phyloP scores from a whole-genome alignment of 2,329 filamentous ascomycete genomes.

The Ophiocordyceps australis region DNA sequence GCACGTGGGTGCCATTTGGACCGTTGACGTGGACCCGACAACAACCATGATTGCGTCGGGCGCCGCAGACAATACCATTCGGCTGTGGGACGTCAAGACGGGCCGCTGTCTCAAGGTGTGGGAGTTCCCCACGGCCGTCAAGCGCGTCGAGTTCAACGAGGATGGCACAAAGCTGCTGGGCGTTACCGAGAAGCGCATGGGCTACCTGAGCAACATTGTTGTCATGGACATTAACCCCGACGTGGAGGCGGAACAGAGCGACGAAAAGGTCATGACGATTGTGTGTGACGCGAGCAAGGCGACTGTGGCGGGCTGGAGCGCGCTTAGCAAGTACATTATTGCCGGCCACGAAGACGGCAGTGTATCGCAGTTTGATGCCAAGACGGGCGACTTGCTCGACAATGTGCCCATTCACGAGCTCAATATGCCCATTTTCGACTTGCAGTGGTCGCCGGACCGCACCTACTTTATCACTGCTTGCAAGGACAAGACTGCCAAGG shows the following conservation, averaged over 20 bases:
- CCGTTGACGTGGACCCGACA: constrained; percentile 88
- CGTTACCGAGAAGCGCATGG: constrained; percentile 97
- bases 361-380: constrained; percentile 78
- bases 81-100: constrained; percentile 88
- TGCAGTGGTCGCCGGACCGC: constrained; percentile 86
- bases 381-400: constrained; percentile 70
- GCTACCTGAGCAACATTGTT: constrained; percentile 83
- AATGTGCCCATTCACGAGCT: constrained; percentile 76
- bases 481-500: constrained; percentile 95
- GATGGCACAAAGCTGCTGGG: constrained; percentile 81
- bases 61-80: constrained; percentile 95
- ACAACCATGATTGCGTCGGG: constrained; percentile 84
- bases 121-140: constrained; percentile 94
- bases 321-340: constrained; percentile 88
- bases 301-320: constrained; percentile 93
- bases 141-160: constrained; percentile 93
- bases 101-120: constrained; percentile 90
- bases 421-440: constrained; percentile 68
- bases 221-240: constrained; percentile 81
- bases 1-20: constrained; percentile 97
- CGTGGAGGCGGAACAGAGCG: constrained; percentile 63
- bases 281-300: constrained; percentile 93
- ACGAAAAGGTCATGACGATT: constrained; percentile 72
- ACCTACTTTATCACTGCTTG: constrained; percentile 97
- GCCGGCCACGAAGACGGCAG: constrained; percentile 93